Evolutionary conservation across 192 early-diverging fungal genomes (phyloP), one percentile per base, ranked within the genome.

Genomic region (Podila epicladia): DNA sequence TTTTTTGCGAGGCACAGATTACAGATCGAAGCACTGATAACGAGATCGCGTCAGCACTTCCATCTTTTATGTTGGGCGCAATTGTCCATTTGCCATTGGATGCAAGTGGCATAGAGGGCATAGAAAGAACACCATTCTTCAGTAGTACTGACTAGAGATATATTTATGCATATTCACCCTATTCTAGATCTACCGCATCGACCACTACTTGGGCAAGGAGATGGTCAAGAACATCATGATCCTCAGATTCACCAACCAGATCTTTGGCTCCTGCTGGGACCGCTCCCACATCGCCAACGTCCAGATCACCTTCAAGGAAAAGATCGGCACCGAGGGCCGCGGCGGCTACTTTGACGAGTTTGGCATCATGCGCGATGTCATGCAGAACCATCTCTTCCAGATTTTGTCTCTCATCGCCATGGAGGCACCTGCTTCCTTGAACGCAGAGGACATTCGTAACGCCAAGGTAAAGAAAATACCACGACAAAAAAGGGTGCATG

Each of bases 301-400:
- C 20, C 95, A 97, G 87, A 95, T 98, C 84, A 96, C 94, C 2
- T 97, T 98, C 88, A 98, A 98, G 80, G 97, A 98, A 86, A 89
- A 92, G 63, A 94, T 98, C 84, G 97, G 97, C 38, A 97, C 97
- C 19, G 93, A 98, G 85, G 97, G 97, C 17, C 92, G 97, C 70
- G 97, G 97, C 64, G 97, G 97, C 8, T 98, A 98, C 93, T 97
- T 98, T 94, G 94, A 98, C 82, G 94, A 97, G 79, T 96, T 96
- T 87, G 97, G 97, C 41, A 97, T 98, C 67, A 93, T 97, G 79
- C 93, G 95, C 71, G 95, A 97, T 69, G 95, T 97, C 70, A 88
- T 91, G 88, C 89, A 92, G 83, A 92, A 92, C 85, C 90, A 98
- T 85, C 75, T 98, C 72, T 84, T 98, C 68, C 96, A 98, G 84